Base-by-base conservation (phyloP, 345 rosid species). In the Hibiscus syriacus region DNA sequence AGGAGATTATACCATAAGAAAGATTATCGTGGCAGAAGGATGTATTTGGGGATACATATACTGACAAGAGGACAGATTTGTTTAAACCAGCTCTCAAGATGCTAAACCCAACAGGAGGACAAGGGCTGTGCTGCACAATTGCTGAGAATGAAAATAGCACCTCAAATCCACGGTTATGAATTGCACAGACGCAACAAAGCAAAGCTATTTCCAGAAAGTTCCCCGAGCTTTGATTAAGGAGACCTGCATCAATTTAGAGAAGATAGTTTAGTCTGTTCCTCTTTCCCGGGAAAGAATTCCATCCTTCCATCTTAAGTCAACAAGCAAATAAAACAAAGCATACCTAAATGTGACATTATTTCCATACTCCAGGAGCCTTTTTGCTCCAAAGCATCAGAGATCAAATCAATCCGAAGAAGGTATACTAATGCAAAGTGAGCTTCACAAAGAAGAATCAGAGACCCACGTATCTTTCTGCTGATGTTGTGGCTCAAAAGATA, bases 81-180 rank as follows among this genome's bases (percentile, higher is more conserved):
- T 79, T 93, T 77, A 93, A 90, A 77, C 97, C 98, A 70, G 97
- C 98, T 86, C 86, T 87, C 81, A 93, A 80, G 75, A 93, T 91
- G 80, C 98, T 81, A 81, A 93, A 93, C 70, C 97, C 97, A 73
- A 91, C 49, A 55, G 99, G 99, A 72, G 89, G 85, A 73, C 91
- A 79, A 46, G 97, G 90, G 27, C 95, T 87, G 76, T 94, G 95
- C 70, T 84, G 87, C 73, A 94, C 81, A 62, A 94, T 86, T 63
- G 96, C 95, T 2, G 99, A 91, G 80, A 91, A 89, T 66, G 99
- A 94, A 85, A 81, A 91, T 74, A 94, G 80, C 88, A 87, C 80
- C 77, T 94, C 90, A 78, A 89, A 89, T 49, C 96, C 96, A 85
- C 91, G 97, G 78, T 90, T 91, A 69, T 91, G 97, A 77, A 94